Percentiles rank a stretch among this genome's conserved stretches.
Conservation (phyloP, 1,139 yeast species). For the Saccharomycopsis phalli region DNA sequence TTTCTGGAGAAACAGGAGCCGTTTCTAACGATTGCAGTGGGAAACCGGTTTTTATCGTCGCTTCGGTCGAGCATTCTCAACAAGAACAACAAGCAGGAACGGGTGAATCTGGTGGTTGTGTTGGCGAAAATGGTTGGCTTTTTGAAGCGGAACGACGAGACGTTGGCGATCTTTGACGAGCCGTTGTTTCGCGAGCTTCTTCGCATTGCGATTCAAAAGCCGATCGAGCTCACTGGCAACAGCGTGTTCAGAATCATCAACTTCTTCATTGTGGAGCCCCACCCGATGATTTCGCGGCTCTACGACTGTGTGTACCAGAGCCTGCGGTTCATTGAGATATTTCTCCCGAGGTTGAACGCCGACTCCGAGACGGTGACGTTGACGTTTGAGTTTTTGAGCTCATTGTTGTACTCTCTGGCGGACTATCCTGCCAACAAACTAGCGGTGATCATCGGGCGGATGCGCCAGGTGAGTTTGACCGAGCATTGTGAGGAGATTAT, state of each 20-base stretch:
- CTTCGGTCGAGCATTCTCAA: conserved; percentile 8
- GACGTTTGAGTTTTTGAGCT: conserved; percentile 7
- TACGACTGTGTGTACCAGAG: conserved; percentile 1
- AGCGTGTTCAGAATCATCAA: conserved; percentile 12
- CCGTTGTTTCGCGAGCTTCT: conserved; percentile 13
- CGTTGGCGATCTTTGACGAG: conserved; percentile 12
- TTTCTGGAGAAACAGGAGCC: conserved; percentile 7
- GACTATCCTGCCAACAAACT: background rate
- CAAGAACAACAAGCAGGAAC: conserved; percentile 17
- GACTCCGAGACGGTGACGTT: background rate
- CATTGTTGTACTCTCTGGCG: background rate
- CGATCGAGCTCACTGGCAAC: conserved; percentile 11
- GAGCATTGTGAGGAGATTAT: background rate
- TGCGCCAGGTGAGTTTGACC: background rate
- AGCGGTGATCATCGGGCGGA: background rate
- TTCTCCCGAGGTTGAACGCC: background rate
- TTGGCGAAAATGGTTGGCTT: conserved; percentile 8
- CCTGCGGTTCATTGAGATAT: conserved; percentile 3
- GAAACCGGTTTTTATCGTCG: background rate
- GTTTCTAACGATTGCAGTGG: background rate
- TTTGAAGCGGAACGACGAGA: conserved; percentile 6
- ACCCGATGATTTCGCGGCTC: background rate
- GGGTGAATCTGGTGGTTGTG: conserved; percentile 19
- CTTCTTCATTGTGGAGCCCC: background rate
- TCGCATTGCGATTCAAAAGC: conserved; percentile 14